Percentiles rank a stretch among this genome's conserved stretches.
Conservation (phyloP, 345 rosid genomes). For the Kernera saxatilis region DNA sequence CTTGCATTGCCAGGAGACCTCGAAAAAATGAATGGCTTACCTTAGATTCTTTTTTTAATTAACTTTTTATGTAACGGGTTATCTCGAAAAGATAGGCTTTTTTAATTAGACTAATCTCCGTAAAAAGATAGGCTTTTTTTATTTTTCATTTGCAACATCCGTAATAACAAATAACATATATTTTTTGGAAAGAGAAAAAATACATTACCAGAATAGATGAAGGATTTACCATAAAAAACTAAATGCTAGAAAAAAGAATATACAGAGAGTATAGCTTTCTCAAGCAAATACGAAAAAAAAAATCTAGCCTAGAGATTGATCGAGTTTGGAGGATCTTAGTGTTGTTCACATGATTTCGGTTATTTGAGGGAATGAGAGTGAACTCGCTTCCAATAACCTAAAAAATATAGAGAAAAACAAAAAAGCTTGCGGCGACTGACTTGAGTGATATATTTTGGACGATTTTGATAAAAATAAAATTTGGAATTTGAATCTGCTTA, state of each 20-base stretch:
- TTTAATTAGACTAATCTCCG: not conserved
- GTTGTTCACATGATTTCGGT: constrained; percentile 11
- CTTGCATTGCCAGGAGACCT: constrained; percentile 10
- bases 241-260: not conserved
- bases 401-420: not conserved
- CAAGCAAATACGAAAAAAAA: not conserved
- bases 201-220: no score
- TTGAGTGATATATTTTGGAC: not conserved
- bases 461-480: not conserved
- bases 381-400: not conserved
- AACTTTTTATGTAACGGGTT: not conserved
- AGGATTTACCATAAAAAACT: not conserved
- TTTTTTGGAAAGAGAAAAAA: not conserved
- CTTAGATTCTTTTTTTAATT: not conserved
- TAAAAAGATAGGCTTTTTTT: no score
- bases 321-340: constrained; percentile 3
- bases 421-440: not conserved
- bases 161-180: not conserved
- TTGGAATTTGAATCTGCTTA: no score
- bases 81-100: not conserved
- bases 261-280: not conserved
- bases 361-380: not conserved
- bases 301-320: not conserved
- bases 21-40: not conserved
- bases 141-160: not conserved